phyloP scores from a whole-genome alignment of 805 yeast species.

The Yarrowia deformans region DNA sequence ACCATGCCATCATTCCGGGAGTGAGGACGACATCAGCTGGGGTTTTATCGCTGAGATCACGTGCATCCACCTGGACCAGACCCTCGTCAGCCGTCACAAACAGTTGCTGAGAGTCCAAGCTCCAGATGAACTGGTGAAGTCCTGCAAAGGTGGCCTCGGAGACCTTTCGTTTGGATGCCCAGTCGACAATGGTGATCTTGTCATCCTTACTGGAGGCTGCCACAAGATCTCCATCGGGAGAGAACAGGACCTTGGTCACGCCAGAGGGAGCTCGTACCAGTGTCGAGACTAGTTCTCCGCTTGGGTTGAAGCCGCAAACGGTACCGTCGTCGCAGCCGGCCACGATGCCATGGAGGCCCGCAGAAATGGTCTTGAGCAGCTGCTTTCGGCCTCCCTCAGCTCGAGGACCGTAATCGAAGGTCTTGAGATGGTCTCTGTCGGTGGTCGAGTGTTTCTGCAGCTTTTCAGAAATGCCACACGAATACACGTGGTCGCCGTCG shows the following conservation, averaged over 20 bases:
- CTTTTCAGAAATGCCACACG: constrained; percentile 31
- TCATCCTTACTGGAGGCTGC: constrained; percentile 18
- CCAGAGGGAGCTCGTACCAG: constrained; percentile 2
- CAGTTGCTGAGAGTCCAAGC: constrained; percentile 2
- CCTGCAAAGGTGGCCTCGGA: neutral
- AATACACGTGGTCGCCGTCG: constrained; percentile 8
- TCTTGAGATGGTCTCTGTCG: neutral
- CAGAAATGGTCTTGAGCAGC: neutral
- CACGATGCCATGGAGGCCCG: neutral
- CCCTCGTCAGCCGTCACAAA: constrained; percentile 7
- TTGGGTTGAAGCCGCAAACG: neutral
- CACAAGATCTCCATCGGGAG: constrained; percentile 7
- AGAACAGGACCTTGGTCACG: constrained; percentile 3
- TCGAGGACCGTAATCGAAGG: constrained; percentile 6
- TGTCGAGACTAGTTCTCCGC: constrained; percentile 5
- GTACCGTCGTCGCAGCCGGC: constrained; percentile 22
- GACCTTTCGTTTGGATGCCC: constrained; percentile 10
- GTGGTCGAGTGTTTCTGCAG: constrained; percentile 17
- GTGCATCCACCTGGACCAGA: neutral
- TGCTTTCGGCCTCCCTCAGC: constrained; percentile 1
- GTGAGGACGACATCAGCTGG: neutral
- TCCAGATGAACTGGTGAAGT: constrained; percentile 8
- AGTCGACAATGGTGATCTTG: constrained; percentile 5
- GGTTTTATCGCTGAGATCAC: neutral
- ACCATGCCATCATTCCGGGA: constrained; percentile 61